Base-by-base conservation (phyloP, 495 filamentous ascomycete species). In the Massariosphaeria phaeospora region DNA sequence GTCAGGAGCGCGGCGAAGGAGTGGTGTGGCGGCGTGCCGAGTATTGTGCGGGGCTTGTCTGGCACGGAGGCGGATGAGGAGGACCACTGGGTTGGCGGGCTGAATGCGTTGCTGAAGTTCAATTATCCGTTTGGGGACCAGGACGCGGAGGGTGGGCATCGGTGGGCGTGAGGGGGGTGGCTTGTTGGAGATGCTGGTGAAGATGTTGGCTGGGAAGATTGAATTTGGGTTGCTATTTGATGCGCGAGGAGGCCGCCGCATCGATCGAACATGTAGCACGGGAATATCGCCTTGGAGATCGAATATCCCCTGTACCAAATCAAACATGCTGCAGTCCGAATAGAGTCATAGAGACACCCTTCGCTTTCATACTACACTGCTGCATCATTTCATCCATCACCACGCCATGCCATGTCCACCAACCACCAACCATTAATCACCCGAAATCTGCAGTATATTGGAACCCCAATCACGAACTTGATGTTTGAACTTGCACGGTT, bases 111-210 rank as follows among this genome's bases (percentile, higher is more conserved):
- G 62, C 73, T 98, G 63, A 98, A 98, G 73, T 98, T 97, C 63
- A 98, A 98, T 67, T 86, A 96, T 73, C 90, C 94, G 2, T 96
- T 98, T 74, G 93, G 93, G 0, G 89, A 95, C 65, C 76, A 84
- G 57, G 55, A 52, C 38, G 27, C 10, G 18, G 46, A 49, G 23
- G 46, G 33, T 33, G 34, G 43, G 7, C 13, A 17, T 26, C n/a
- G 43, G 21, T 18, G 27, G 27, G 23, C 2, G 2, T 27, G 41
- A 6, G 36, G 30, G 30, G n/a, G 8, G 30, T n/a, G 30, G 30
- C 8, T 33, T 8, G 36, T 13, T 20, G 36, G 15, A 15, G 36
- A 13, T 20, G 29, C 29, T 7, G 7, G 38, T 21, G n/a, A 8
- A 20, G 18, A 40, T 2, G 7, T 12, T 3, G 12, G 38, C 3